Percentiles rank a stretch among this genome's conserved stretches.
These are phyloP conservation scores for Phellopilus nigrolimitatus DNA, from an alignment of 1,284 basidiomycete species.

Conservation along the genomic window DNA sequence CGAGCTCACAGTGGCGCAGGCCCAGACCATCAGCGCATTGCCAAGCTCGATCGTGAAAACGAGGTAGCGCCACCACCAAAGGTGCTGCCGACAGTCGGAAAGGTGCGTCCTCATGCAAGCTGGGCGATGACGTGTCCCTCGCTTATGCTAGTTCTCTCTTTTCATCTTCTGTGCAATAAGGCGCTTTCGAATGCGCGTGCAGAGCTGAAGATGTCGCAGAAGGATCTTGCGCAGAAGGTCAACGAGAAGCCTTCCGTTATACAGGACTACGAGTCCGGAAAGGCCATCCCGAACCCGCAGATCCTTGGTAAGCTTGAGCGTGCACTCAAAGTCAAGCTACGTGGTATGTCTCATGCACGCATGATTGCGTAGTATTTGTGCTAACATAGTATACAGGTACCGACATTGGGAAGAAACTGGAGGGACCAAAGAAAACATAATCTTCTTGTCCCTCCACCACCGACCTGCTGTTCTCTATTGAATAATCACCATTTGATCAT, in stretches of 20 bases:
- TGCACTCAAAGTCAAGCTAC: constrained; percentile 84
- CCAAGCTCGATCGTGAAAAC: constrained; percentile 92
- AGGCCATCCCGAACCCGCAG: constrained; percentile 87
- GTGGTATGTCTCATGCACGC: constrained; percentile 51
- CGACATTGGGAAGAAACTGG: constrained; percentile 81
- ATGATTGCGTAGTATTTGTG: constrained; percentile 3
- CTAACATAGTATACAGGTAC: constrained; percentile 38
- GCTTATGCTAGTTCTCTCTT: neutral
- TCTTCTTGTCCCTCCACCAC: constrained; percentile 25
- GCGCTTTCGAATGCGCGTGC: constrained; percentile 83
- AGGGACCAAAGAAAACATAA: constrained; percentile 63
- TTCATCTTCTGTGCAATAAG: constrained; percentile 32
- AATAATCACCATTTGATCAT: neutral
- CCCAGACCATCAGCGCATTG: constrained; percentile 90
- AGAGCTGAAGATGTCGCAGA: constrained; percentile 80
- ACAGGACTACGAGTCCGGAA: constrained; percentile 87
- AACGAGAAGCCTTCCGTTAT: constrained; percentile 88
- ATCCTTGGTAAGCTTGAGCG: constrained; percentile 93
- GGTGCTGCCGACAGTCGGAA: constrained; percentile 75
- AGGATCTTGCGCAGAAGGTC: constrained; percentile 90
- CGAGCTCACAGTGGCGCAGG: constrained; percentile 38
- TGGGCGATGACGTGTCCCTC: neutral
- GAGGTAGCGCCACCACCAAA: constrained; percentile 94
- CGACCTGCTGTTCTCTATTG: constrained; percentile 14
- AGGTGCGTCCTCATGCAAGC: constrained; percentile 42